Percentiles rank a stretch among this genome's conserved stretches.
Evolutionary conservation across 129 eudicot species (phyloP).

Genomic region (Flaveria bidentis): DNA sequence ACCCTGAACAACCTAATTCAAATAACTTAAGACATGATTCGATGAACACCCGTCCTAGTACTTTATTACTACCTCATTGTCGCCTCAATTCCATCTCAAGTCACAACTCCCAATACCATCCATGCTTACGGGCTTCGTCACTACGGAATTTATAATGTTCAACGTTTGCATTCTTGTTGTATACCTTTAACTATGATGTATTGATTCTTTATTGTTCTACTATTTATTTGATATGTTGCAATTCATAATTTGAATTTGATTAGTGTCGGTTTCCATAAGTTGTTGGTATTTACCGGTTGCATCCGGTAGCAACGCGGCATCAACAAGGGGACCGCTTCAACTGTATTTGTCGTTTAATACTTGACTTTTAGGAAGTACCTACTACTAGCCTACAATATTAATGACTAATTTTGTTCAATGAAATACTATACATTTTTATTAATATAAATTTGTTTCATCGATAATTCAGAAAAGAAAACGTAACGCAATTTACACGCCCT

Average conservation of each 20-base stretch:
- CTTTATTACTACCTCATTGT: too few species aligned
- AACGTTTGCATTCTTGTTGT: too few species aligned
- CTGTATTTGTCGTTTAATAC: neutral
- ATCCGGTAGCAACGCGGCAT: constrained; percentile 12
- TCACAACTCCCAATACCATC: too few species aligned
- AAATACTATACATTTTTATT: neutral
- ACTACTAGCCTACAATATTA: neutral
- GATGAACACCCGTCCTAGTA: too few species aligned
- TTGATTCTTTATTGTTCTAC: too few species aligned
- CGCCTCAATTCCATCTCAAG: too few species aligned
- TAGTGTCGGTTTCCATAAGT: constrained; percentile 3
- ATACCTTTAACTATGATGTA: too few species aligned
- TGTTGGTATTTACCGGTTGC: constrained; percentile 5
- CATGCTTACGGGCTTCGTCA: too few species aligned
- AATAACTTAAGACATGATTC: too few species aligned
- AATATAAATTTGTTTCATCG: neutral
- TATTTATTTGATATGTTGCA: too few species aligned
- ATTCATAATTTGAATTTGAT: neutral
- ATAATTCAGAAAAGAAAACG: constrained; percentile 1
- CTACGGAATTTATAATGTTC: too few species aligned
- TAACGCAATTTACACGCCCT: neutral
- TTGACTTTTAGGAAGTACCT: constrained; percentile 3
- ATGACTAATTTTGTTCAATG: neutral
- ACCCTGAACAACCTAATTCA: too few species aligned
- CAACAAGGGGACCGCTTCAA: constrained; percentile 9